Evolutionary conservation across 2,329 filamentous ascomycete genomes (phyloP), one percentile per base, ranked within the genome.

Genomic region (Colletotrichum somersetense): DNA sequence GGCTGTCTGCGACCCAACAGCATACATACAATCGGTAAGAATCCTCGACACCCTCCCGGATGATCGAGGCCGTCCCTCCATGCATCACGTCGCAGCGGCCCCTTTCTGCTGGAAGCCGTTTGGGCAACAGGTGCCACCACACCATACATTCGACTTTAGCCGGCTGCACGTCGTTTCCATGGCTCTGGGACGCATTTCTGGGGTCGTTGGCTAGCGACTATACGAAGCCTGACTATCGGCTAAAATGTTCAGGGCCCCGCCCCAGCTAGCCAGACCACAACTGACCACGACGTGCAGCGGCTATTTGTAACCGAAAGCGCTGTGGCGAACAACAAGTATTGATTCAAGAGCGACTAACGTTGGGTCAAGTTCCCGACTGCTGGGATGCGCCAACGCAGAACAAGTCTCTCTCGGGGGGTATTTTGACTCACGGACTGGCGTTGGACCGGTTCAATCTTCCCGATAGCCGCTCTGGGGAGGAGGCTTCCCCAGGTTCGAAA

Each of bases 101-200:
- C 68, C 63, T 55, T 53, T 48, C 23, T 33, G 18, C 38, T 67
- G 46, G n/a, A 30, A 35, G 7, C 26, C n/a, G 16, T 33, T 53
- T 18, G 26, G 44, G 46, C 46, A 38, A 12, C 38, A 40, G 52
- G 26, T 30, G 44, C 30, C 30, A 30, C 30, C 30, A 30, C 30
- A 30, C 40, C 69, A 59, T 35, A 55, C 30, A 30, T 70, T 72
- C 8, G 46, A 72, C 16, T 69, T 72, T 52, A 72, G 2, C 70
- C 70, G 70, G 70, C 55, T 18, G 10, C 7, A 5, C 11, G 38
- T 38, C 53, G 55, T 30, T 69, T 35, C 70, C 70, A 42, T 40
- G 67, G 59, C 55, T 56, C 46, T 56, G 70, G 70, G 23, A 69
- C 69, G 35, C 46, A 18, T 62, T 10, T 30, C 16, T 20, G n/a